Evolutionary conservation across 2,329 filamentous ascomycete species (phyloP).

Genomic region (Cladophialophora yegresii): DNA sequence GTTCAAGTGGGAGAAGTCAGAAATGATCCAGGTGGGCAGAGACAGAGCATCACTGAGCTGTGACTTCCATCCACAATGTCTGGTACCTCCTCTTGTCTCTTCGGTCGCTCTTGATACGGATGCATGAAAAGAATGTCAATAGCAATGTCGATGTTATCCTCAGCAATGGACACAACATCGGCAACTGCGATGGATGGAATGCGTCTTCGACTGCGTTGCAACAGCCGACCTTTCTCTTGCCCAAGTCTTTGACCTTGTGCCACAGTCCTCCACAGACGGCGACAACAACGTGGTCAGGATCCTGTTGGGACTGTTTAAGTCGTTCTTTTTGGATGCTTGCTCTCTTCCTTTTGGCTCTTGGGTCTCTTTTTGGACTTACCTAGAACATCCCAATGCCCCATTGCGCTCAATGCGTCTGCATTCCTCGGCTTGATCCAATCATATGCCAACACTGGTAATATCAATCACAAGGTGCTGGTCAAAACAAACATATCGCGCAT

Average conservation of each 20-base stretch:
- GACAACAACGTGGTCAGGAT: constrained; percentile 2
- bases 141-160: background rate
- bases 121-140: background rate
- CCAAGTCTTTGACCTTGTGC: background rate
- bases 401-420: constrained; percentile 29
- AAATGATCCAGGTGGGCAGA: background rate
- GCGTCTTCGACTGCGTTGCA: background rate
- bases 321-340: constrained; percentile 34
- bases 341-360: constrained; percentile 25
- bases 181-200: constrained; percentile 14
- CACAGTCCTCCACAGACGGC: background rate
- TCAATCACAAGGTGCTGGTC: constrained; percentile 10
- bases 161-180: background rate
- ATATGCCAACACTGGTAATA: constrained; percentile 19
- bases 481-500: constrained; percentile 24
- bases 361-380: constrained; percentile 27
- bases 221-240: background rate
- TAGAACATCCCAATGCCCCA: constrained; percentile 27
- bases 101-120: background rate
- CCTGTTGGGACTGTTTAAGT: constrained; percentile 19
- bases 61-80: background rate
- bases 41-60: background rate
- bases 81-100: background rate
- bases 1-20: background rate
- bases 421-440: constrained; percentile 27